Evolutionary conservation across 331 rosid genomes (phyloP).

Genomic region (Phaseolus coccineus): DNA sequence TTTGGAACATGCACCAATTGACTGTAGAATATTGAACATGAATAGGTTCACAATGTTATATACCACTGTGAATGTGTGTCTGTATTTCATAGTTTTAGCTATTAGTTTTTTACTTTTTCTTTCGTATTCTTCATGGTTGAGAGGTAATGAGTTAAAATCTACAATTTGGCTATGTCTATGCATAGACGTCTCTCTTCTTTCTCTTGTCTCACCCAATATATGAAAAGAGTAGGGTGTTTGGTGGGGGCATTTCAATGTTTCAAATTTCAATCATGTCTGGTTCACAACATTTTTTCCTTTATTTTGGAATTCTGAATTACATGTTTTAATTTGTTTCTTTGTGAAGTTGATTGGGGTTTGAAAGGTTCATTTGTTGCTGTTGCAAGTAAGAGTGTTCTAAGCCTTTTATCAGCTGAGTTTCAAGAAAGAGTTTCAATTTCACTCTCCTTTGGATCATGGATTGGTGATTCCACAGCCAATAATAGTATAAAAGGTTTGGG

Average conservation of each 20-base stretch:
- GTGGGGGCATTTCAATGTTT: slow-evolving; percentile 18
- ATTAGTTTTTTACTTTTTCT: background rate
- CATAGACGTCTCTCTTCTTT: background rate
- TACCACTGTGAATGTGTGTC: background rate
- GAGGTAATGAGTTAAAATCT: slow-evolving; percentile 8
- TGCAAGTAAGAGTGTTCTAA: slow-evolving; percentile 67
- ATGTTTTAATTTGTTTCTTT: slow-evolving; percentile 42
- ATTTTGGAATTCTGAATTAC: slow-evolving; percentile 38
- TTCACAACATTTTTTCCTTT: background rate
- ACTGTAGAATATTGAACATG: background rate
- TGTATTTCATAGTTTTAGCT: background rate
- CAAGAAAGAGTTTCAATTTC: slow-evolving; percentile 63
- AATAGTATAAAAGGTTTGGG: slow-evolving; percentile 64
- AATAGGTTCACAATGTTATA: slow-evolving; percentile 20
- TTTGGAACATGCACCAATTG: slow-evolving; percentile 13
- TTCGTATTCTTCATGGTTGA: slow-evolving; percentile 13
- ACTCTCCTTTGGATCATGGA: slow-evolving; percentile 59
- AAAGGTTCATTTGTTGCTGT: slow-evolving; percentile 76
- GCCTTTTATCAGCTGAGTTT: slow-evolving; percentile 72
- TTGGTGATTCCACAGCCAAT: slow-evolving; percentile 50
- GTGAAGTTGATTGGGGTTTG: slow-evolving; percentile 77
- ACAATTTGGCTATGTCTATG: slow-evolving; percentile 4
- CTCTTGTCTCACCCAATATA: background rate
- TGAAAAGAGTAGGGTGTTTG: slow-evolving; percentile 19
- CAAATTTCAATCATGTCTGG: slow-evolving; percentile 3